Conservation (phyloP, 306 rosid species). For the Citrullus colocynthis region DNA sequence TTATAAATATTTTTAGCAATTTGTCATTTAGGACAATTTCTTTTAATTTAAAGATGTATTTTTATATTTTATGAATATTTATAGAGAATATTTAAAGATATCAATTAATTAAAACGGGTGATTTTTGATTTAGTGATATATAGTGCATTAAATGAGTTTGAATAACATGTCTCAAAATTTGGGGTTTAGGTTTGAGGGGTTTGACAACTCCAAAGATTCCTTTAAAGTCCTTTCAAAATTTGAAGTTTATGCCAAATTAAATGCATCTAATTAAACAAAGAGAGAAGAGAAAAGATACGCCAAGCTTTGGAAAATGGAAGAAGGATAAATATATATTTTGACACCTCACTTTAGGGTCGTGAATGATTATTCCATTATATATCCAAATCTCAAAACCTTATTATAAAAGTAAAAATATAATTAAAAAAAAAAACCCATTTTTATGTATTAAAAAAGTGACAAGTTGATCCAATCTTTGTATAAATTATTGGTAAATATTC, state of each 20-base stretch:
- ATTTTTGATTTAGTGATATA: too few species aligned
- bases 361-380: constrained; percentile 8
- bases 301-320: constrained; percentile 4
- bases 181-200: background rate
- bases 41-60: too few species aligned
- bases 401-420: background rate
- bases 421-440: background rate
- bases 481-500: constrained; percentile 4
- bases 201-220: background rate
- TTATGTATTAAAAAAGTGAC: background rate
- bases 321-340: background rate
- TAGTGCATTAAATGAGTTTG: background rate
- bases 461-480: background rate
- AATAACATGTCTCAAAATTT: background rate
- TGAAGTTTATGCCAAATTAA: constrained; percentile 8
- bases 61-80: too few species aligned
- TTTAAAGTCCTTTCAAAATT: background rate
- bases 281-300: background rate
- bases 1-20: too few species aligned
- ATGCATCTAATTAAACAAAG: constrained; percentile 8
- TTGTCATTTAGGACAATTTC: too few species aligned
- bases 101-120: too few species aligned
- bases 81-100: too few species aligned
- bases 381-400: constrained; percentile 1
- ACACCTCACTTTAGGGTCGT: background rate